These are phyloP conservation scores for Ogataea methanolica DNA, from an alignment of 805 yeast genomes.

Conservation along the genomic window DNA sequence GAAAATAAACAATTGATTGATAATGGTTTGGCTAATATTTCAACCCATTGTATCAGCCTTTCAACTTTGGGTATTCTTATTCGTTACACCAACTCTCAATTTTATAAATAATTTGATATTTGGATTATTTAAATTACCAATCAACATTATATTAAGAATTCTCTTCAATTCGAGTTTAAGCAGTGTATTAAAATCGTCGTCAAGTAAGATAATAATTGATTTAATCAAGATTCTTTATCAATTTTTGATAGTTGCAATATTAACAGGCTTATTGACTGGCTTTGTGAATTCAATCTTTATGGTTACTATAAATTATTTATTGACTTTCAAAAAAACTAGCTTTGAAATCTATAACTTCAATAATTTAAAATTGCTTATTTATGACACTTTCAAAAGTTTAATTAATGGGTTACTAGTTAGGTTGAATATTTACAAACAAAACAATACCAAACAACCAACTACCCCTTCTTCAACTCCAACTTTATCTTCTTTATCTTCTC, in stretches of 20 bases:
- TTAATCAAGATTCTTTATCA: constrained; percentile 20
- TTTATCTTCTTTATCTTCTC: no score
- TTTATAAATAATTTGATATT: constrained; percentile 4
- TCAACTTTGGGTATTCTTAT: neutral
- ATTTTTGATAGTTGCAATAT: constrained; percentile 15
- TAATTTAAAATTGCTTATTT: neutral
- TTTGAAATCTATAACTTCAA: constrained; percentile 7
- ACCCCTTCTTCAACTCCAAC: neutral
- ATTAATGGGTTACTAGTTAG: neutral
- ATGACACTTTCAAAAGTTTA: no score
- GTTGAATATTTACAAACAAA: neutral
- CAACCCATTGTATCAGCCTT: neutral
- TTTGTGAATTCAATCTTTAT: constrained; percentile 13
- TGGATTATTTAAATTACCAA: constrained; percentile 3
- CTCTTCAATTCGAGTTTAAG: constrained; percentile 9
- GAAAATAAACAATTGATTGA: no score
- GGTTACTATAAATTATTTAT: constrained; percentile 11
- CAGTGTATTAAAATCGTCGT: constrained; percentile 1
- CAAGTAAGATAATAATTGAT: constrained; percentile 7
- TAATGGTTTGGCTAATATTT: neutral
- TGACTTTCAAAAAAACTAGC: constrained; percentile 7
- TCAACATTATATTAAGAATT: neutral
- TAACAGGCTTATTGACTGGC: constrained; percentile 21
- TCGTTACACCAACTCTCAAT: constrained; percentile 7
- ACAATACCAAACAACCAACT: no score